These are phyloP conservation scores for Chytriomyces sp. DNA, from an alignment of 192 early-diverging fungal genomes.

Conservation along the genomic window DNA sequence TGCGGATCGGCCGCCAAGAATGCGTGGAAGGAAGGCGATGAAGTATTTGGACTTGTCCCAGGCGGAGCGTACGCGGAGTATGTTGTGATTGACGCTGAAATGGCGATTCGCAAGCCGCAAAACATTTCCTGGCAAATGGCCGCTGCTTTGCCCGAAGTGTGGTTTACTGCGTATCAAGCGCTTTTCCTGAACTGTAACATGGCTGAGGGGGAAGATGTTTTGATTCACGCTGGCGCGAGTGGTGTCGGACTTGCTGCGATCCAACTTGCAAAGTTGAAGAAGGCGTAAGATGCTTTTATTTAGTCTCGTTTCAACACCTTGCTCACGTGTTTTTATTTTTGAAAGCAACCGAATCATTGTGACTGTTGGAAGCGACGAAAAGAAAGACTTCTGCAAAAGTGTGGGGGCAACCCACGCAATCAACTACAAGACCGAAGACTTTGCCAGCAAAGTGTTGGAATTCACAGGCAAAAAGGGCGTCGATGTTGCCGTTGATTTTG, in stretches of 20 bases:
- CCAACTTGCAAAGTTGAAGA: constrained; percentile 77
- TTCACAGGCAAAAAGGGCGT: constrained; percentile 76
- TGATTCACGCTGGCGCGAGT: constrained; percentile 89
- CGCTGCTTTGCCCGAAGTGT: constrained; percentile 78
- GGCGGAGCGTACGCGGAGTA: constrained; percentile 86
- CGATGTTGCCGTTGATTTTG: constrained; percentile 83
- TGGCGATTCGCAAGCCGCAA: constrained; percentile 70
- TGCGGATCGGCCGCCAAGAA: constrained; percentile 30
- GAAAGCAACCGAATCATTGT: constrained; percentile 70
- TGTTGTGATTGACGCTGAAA: constrained; percentile 56
- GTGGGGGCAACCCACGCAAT: constrained; percentile 81
- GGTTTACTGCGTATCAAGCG: constrained; percentile 84
- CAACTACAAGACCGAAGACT: constrained; percentile 82
- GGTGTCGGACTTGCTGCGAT: constrained; percentile 88
- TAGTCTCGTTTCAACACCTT: too few species aligned
- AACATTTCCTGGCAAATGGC: constrained; percentile 75
- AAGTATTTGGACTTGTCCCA: constrained; percentile 76
- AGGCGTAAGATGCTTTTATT: constrained; percentile 31
- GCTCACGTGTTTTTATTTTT: constrained; percentile 7
- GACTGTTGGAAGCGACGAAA: constrained; percentile 76
- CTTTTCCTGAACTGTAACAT: constrained; percentile 80
- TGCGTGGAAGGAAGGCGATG: constrained; percentile 68
- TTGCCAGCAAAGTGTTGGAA: constrained; percentile 64
- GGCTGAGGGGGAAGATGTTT: constrained; percentile 72
- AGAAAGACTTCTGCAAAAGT: constrained; percentile 67